Base-by-base conservation (phyloP, 2,329 filamentous ascomycete species). In the Colletotrichum trifolii region DNA sequence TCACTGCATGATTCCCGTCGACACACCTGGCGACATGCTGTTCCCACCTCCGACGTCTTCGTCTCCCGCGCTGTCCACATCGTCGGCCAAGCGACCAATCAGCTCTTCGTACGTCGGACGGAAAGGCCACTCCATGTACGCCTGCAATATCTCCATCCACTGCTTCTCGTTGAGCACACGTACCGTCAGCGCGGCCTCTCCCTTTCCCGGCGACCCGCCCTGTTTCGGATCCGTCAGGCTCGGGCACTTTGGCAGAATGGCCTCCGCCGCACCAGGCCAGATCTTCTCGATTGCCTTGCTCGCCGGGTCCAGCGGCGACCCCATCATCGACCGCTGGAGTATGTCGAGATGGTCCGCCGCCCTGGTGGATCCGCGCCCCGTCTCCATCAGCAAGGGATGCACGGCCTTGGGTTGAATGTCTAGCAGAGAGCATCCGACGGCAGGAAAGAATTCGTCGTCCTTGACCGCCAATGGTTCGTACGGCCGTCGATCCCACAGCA, bases 401-500 rank as follows among this genome's bases (percentile, higher is more conserved):
- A 83, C 77, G 3, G 80, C 73, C 69, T 84, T 83, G 4, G 92
- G 91, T 68, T 89, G 85, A 64, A 93, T 80, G 73, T 94, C 91
- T 13, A 94, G 74, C 4, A 95, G 84, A 10, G 81, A 77, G 60
- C 87, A 80, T 7, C 82, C 78, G 8, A 82, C 76, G 33, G 83
- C 80, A 1, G 92, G 93, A 74, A 83, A 92, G 71, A 93, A 90
- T 69, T 97, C 94, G 1, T 83, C 72, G 0, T 76, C 55, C 5
- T 80, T 66, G 3, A 87, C 84, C 33, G 80, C 75, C 13, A 97
- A 80, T 0, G 93, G 91, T 71, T 97, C 92, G 71, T 87, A 88
- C 2, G 81, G 78, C 13, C 94, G 88, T 2, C 85, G 83, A 75
- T 97, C 93, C 87, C 89, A 94, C 34, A 82, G 71, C 4, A 95